Evolutionary conservation across 2,329 filamentous ascomycete species (phyloP).

Genomic region (Xylogone sp.): DNA sequence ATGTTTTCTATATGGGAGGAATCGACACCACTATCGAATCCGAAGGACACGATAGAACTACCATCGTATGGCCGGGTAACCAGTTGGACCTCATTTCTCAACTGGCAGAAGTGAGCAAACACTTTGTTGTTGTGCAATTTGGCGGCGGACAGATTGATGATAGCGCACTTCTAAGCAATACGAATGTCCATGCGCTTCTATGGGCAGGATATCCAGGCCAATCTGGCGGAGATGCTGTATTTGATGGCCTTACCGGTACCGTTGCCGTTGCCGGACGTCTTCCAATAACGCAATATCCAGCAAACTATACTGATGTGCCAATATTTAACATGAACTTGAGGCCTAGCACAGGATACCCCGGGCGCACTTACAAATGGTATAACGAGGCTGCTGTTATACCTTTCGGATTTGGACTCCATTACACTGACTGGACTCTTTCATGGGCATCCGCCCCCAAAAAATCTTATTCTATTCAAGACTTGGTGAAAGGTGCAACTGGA

Average conservation of each 20-base stretch:
- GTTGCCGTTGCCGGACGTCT: slow-evolving; percentile 47
- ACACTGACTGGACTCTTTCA: slow-evolving; percentile 44
- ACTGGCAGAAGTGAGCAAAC: slow-evolving; percentile 39
- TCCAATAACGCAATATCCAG: slow-evolving; percentile 52
- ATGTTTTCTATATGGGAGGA: slow-evolving; percentile 50
- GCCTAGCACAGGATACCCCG: slow-evolving; percentile 38
- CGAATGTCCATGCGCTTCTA: slow-evolving; percentile 45
- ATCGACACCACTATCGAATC: slow-evolving; percentile 48
- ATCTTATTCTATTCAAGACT: background rate
- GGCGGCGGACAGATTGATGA: slow-evolving; percentile 47
- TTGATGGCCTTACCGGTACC: slow-evolving; percentile 47
- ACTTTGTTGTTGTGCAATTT: slow-evolving; percentile 46
- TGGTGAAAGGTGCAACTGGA: background rate
- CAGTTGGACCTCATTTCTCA: slow-evolving; percentile 47
- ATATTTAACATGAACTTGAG: slow-evolving; percentile 53
- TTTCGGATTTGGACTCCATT: slow-evolving; percentile 55
- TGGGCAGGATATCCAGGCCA: slow-evolving; percentile 58
- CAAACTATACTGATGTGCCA: slow-evolving; percentile 42
- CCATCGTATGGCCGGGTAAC: slow-evolving; percentile 46
- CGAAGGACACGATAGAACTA: slow-evolving; percentile 44
- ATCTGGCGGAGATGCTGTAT: slow-evolving; percentile 48
- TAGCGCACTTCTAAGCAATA: slow-evolving; percentile 40
- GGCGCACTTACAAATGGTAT: slow-evolving; percentile 54
- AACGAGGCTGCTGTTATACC: slow-evolving; percentile 41
- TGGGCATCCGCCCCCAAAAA: background rate